Evolutionary conservation across 768 basidiomycete genomes (phyloP).

Genomic region (Suillus variegatus): DNA sequence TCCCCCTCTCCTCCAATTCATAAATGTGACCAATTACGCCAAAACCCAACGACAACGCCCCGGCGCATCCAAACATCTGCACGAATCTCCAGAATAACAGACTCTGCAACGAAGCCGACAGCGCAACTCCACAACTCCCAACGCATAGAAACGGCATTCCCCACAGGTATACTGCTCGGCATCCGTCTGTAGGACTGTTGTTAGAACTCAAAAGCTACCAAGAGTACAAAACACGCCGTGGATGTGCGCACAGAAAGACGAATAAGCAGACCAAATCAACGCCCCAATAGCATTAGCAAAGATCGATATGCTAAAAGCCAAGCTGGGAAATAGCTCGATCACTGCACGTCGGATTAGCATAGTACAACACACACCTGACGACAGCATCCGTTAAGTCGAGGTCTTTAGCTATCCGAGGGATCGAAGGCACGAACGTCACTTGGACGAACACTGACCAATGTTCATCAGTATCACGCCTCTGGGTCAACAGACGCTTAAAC

Average conservation of each 20-base stretch:
- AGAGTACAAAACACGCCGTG: constrained; percentile 3
- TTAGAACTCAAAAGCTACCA: neutral
- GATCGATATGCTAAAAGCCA: constrained; percentile 50
- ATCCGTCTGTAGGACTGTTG: constrained; percentile 47
- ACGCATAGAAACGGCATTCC: constrained; percentile 44
- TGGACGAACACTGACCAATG: constrained; percentile 58
- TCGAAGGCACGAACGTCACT: constrained; percentile 71
- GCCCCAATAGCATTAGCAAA: constrained; percentile 43
- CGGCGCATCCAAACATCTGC: constrained; percentile 67
- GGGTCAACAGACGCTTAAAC: neutral
- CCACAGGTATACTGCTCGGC: constrained; percentile 58
- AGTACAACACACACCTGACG: constrained; percentile 46
- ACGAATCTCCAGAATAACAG: constrained; percentile 65
- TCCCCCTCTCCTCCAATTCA: constrained; percentile 58
- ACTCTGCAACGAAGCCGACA: constrained; percentile 41
- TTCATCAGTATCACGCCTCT: neutral
- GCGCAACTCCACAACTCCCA: constrained; percentile 60
- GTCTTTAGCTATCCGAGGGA: constrained; percentile 72
- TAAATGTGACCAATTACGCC: constrained; percentile 71
- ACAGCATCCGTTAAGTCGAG: constrained; percentile 55
- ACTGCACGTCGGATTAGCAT: neutral
- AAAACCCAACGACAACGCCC: constrained; percentile 52
- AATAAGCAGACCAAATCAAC: constrained; percentile 48
- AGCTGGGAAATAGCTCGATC: constrained; percentile 21
- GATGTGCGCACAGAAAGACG: constrained; percentile 41